phyloP scores from a whole-genome alignment of 352 stramenopile species.

The Phytophthora sojae region DNA sequence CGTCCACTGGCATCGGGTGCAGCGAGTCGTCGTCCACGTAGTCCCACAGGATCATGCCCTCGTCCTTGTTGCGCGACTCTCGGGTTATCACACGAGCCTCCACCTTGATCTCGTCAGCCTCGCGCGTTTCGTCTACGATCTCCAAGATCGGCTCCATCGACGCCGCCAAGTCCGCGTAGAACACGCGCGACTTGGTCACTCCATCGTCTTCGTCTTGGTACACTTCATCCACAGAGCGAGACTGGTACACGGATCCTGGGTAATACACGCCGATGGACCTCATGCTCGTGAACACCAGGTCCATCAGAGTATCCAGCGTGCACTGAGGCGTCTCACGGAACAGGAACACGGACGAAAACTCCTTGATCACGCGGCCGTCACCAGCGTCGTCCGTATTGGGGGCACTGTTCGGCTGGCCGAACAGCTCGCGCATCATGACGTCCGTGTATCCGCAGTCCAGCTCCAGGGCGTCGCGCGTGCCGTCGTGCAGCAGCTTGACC shows the following conservation, averaged over 20 bases:
- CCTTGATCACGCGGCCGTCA: constrained; percentile 68
- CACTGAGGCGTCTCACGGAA: constrained; percentile 50
- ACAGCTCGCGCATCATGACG: constrained; percentile 43
- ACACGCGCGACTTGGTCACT: constrained; percentile 46
- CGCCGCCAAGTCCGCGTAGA: constrained; percentile 56
- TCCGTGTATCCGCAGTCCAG: constrained; percentile 39
- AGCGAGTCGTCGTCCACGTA: constrained; percentile 74
- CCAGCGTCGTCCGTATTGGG: constrained; percentile 33
- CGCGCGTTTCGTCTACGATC: constrained; percentile 34
- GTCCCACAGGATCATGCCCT: constrained; percentile 65
- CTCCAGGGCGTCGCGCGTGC: constrained; percentile 38
- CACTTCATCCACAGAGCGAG: constrained; percentile 45
- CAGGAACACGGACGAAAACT: constrained; percentile 72
- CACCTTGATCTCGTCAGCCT: constrained; percentile 54
- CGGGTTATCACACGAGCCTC: constrained; percentile 66
- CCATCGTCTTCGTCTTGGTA: constrained; percentile 28
- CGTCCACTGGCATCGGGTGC: constrained; percentile 37
- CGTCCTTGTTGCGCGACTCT: constrained; percentile 41
- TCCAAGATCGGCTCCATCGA: constrained; percentile 43
- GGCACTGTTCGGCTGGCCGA: constrained; percentile 17
- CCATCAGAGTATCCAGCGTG: constrained; percentile 52
- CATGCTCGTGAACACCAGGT: constrained; percentile 54
- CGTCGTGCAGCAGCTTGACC: constrained; percentile 63
- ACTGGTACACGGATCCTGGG: constrained; percentile 48
- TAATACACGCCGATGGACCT: constrained; percentile 69